Base-by-base conservation (phyloP, 345 rosid genomes). In the Eucalyptus sp. region DNA sequence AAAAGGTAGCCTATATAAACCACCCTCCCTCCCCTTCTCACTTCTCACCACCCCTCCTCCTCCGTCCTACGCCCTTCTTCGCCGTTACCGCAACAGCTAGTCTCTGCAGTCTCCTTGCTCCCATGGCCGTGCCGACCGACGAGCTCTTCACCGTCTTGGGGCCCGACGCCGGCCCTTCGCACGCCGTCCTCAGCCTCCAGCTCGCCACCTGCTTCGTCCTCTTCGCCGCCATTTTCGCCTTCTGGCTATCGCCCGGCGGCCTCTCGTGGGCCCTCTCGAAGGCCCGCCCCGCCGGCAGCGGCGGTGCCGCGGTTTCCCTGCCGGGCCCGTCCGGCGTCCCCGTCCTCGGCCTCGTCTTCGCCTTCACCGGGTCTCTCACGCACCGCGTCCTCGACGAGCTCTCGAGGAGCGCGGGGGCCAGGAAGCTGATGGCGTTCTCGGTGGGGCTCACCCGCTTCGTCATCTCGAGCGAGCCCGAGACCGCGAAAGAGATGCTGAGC, bases 241-340 rank as follows among this genome's bases (percentile, higher is more conserved):
- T 94, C 83, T 91, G 92, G 88, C 48, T 94, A 4, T 87, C 93
- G 20, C 96, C 97, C 2, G 98, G 98, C 2, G 98, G 97, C 5
- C 89, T 95, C 8, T 97, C 99, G 54, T 96, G 98, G 98, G 93
- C 94, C 50, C 88, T 91, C 5, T 90, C 91, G 84, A 90, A 92
- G 33, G 48, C 91, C 79, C 87, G 90, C 49, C 31, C 89, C 27
- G 1, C 56, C 84, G 2, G 79, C 54, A 86, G 29, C 41, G 10
- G 41, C 11, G 31, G 87, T 92, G 89, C 88, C 68, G 85, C 89
- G 4, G 83, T 66, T 2, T 91, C 94, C 37, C 93, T 96, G 84
- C 95, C 95, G 1, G 99, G 99, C 18, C 98, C 98, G 2, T 89
- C 95, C 2, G 98, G 96, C 1, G 89, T 93, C 22, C 98, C 98